A percentile compares a stretch with the other conserved stretches of the same genome.
phyloP scores from a whole-genome alignment of 2,329 filamentous ascomycete species.

The Monilinia fructicola region DNA sequence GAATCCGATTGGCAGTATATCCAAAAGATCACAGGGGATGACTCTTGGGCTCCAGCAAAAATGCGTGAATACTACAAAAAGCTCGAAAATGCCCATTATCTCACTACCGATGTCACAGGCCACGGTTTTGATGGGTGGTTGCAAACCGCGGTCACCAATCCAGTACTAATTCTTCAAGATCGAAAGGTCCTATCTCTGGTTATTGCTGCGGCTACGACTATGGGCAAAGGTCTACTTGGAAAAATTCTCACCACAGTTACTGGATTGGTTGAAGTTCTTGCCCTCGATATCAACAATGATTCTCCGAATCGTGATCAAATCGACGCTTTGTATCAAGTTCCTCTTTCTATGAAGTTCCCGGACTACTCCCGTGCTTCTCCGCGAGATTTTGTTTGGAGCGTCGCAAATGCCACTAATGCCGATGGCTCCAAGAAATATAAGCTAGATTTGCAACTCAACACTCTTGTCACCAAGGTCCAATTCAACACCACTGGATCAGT shows the following conservation, averaged over 20 bases:
- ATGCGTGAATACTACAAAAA: constrained; percentile 47
- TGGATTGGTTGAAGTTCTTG: constrained; percentile 10
- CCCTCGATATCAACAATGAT: constrained; percentile 17
- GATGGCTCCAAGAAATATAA: constrained; percentile 31
- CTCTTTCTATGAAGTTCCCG: constrained; percentile 28
- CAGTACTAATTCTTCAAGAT: constrained; percentile 27
- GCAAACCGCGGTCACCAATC: constrained; percentile 26
- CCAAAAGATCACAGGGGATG: constrained; percentile 32
- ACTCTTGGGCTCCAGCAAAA: constrained; percentile 37
- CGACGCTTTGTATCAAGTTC: constrained; percentile 32
- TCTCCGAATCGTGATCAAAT: constrained; percentile 27
- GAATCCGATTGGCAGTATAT: constrained; percentile 34
- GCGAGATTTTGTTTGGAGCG: constrained; percentile 29
- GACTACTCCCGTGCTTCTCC: constrained; percentile 29
- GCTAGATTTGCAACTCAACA: constrained; percentile 31
- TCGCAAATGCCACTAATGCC: constrained; percentile 28
- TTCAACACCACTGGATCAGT: constrained; percentile 40
- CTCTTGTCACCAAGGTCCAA: constrained; percentile 45
- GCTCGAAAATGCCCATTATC: constrained; percentile 47
- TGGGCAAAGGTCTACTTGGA: not conserved
- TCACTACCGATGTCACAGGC: constrained; percentile 39
- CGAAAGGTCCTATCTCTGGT: constrained; percentile 24
- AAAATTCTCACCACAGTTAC: not conserved
- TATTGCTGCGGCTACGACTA: constrained; percentile 5
- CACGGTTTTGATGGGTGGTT: constrained; percentile 40